Evolutionary conservation across 2,329 filamentous ascomycete species (phyloP).

Genomic region (Colletotrichum paranaense): DNA sequence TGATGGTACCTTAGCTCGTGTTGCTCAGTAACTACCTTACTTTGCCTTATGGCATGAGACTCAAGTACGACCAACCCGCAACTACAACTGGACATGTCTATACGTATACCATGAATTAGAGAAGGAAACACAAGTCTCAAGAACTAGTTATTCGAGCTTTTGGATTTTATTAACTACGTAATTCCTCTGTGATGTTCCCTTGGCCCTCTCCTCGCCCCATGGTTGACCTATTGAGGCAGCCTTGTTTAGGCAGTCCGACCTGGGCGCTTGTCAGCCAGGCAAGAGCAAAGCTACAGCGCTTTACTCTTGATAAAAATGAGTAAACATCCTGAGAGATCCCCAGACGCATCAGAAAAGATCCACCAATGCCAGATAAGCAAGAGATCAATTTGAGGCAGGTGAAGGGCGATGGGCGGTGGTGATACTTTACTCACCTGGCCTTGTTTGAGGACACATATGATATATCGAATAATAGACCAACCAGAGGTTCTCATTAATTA

Average conservation of each 20-base stretch:
- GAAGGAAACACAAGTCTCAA: no score
- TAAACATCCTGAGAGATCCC: neutral
- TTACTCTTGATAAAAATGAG: neutral
- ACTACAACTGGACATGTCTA: no score
- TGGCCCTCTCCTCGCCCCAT: no score
- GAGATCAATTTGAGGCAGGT: neutral
- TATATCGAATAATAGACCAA: neutral
- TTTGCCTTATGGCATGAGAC: no score
- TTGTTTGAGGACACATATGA: neutral
- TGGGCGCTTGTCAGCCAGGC: neutral
- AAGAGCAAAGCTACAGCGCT: neutral
- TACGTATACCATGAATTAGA: no score
- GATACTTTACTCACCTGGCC: neutral
- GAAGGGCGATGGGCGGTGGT: neutral
- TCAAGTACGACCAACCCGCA: no score
- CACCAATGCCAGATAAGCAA: neutral
- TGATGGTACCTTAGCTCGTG: neutral
- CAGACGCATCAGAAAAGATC: neutral
- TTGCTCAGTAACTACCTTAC: neutral
- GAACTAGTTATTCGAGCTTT: no score
- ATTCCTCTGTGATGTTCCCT: no score
- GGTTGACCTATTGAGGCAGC: neutral
- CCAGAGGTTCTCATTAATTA: no score
- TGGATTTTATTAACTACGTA: no score
- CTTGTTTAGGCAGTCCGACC: neutral